Conservation (phyloP, 73 alveolate species). For the Symbiodinium pilosum region DNA sequence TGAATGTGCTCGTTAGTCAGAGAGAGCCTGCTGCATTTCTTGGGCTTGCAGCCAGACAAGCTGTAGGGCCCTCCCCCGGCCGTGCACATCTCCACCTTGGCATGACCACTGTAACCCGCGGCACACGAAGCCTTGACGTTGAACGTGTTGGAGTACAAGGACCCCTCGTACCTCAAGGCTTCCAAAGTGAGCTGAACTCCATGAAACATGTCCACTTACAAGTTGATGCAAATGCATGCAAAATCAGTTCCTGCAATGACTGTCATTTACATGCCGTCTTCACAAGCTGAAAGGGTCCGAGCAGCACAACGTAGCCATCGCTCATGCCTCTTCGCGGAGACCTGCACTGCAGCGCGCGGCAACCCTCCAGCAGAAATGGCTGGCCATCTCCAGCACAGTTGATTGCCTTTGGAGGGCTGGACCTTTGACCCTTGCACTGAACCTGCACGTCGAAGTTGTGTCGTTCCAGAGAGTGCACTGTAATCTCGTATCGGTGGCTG, state of each 20-base stretch:
- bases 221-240: not conserved
- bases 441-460: slow-evolving; percentile 28
- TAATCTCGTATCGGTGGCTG: not conserved
- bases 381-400: slow-evolving; percentile 32
- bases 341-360: slow-evolving; percentile 32
- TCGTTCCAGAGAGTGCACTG: not conserved
- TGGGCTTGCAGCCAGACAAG: slow-evolving; percentile 45
- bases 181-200: too few relatives aligned
- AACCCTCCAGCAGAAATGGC: slow-evolving; percentile 52
- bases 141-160: slow-evolving; percentile 15
- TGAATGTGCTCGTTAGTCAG: not conserved
- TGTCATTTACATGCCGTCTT: too few relatives aligned
- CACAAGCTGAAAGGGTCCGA: not conserved
- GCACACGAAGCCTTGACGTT: slow-evolving; percentile 46
- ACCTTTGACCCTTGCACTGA: slow-evolving; percentile 28
- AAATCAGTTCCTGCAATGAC: too few relatives aligned
- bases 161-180: slow-evolving; percentile 26
- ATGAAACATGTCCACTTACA: not conserved
- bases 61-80: slow-evolving; percentile 55
- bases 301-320: slow-evolving; percentile 74
- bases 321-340: slow-evolving; percentile 26
- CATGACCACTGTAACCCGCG: slow-evolving; percentile 33
- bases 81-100: slow-evolving; percentile 47
- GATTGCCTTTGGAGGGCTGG: slow-evolving; percentile 4
- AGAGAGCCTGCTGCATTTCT: not conserved